Evolutionary conservation across 495 filamentous ascomycete species (phyloP).

Genomic region (Emericellopsis terricola): DNA sequence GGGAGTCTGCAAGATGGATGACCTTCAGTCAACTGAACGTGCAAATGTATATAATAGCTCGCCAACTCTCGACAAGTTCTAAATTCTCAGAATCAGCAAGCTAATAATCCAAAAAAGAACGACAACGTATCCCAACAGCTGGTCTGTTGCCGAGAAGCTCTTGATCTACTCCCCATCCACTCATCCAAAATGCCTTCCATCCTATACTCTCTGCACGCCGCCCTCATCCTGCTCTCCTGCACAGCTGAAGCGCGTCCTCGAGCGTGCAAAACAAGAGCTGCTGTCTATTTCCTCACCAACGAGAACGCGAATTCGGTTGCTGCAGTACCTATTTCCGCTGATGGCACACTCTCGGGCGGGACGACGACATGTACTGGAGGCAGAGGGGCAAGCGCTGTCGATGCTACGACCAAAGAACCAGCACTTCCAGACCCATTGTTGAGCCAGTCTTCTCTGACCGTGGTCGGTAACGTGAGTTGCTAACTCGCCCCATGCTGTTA

Average conservation of each 20-base stretch:
- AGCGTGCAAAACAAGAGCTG: too few species aligned
- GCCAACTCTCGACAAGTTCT: background rate
- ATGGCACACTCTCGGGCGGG: conserved; percentile 24
- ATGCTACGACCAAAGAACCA: conserved; percentile 12
- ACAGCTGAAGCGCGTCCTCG: conserved; percentile 8
- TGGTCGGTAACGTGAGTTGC: conserved; percentile 29
- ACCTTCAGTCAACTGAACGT: too few species aligned
- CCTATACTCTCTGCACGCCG: conserved; percentile 1
- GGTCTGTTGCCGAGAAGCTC: background rate
- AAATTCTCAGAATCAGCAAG: background rate
- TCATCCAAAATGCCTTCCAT: background rate
- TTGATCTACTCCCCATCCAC: background rate
- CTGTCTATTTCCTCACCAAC: conserved; percentile 35
- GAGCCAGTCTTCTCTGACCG: conserved; percentile 28
- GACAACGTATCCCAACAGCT: background rate
- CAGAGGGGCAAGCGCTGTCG: conserved; percentile 14
- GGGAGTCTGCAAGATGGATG: too few species aligned
- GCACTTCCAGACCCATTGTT: conserved; percentile 32
- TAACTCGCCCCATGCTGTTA: background rate
- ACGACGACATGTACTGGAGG: conserved; percentile 20
- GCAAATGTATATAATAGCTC: too few species aligned
- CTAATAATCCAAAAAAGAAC: too few species aligned
- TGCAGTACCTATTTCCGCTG: conserved; percentile 20
- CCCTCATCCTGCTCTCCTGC: background rate
- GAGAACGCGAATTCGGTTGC: conserved; percentile 25